These are phyloP conservation scores for Wickerhamiella shivajii DNA, from an alignment of 805 yeast genomes.

Conservation along the genomic window DNA sequence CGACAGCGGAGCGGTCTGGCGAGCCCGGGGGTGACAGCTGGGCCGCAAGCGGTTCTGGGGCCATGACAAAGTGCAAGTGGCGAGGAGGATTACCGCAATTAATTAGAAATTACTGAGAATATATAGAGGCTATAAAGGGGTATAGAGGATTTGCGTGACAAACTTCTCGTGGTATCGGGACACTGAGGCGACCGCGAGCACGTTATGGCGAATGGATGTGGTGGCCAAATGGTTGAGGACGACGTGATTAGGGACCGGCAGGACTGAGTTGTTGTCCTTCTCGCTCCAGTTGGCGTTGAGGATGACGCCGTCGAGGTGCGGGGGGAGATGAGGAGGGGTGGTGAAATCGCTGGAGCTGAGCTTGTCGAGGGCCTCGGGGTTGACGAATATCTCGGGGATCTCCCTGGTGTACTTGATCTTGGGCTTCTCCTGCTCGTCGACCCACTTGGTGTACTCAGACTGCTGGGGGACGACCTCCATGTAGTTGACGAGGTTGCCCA, in stretches of 20 bases:
- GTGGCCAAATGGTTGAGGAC: slow-evolving; percentile 92
- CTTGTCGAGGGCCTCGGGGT: slow-evolving; percentile 31
- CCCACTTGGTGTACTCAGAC: slow-evolving; percentile 9
- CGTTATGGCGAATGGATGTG: slow-evolving; percentile 83
- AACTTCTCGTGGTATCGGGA: slow-evolving; percentile 85
- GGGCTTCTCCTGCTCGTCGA: slow-evolving; percentile 9
- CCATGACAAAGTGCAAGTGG: no score
- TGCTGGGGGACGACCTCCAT: slow-evolving; percentile 26
- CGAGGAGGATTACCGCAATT: slow-evolving; percentile 8
- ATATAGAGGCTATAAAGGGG: slow-evolving; percentile 44
- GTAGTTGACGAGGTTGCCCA: slow-evolving; percentile 91
- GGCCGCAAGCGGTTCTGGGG: no score
- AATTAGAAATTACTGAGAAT: slow-evolving; percentile 14
- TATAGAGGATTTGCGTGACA: slow-evolving; percentile 82
- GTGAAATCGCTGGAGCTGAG: slow-evolving; percentile 31
- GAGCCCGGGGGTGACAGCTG: no score
- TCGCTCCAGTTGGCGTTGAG: slow-evolving; percentile 55
- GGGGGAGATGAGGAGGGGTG: slow-evolving; percentile 94
- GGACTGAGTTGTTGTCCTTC: slow-evolving; percentile 77
- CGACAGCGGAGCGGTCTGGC: no score
- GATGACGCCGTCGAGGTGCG: slow-evolving; percentile 88
- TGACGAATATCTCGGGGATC: slow-evolving; percentile 30
- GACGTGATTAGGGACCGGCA: slow-evolving; percentile 90
- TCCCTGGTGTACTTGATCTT: slow-evolving; percentile 46
- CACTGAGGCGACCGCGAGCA: slow-evolving; percentile 83